Evolutionary conservation across 164 flowering plant genomes (phyloP), one percentile per base, ranked within the genome.

Genomic region (Amborella trichopoda): DNA sequence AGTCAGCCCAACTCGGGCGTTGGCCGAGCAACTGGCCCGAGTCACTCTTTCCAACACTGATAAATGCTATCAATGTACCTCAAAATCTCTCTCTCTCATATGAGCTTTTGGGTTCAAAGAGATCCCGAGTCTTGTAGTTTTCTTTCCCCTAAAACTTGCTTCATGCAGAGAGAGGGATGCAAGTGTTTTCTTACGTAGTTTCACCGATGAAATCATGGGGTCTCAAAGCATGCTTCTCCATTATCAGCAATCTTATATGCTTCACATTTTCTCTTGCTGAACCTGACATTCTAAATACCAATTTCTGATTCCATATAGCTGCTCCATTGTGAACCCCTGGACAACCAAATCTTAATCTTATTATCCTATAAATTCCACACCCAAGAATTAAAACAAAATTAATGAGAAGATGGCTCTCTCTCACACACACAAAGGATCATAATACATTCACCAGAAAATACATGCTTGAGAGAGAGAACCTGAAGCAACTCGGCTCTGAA

Each of bases 251-350:
- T 55, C 73, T 72, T 9, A 89, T 65, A 46, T 78, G 69, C 32
- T 49, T 59, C 49, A 65, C 13, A 14, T 46, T 54, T 55, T 53
- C 55, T 72, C 72, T 62, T 10, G 69, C 68, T 2, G 56, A 48
- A 1, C 26, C 9, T 24, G 81, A 54, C 39, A 69, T 55, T 23
- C 64, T 68, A 51, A 85, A 75, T 17, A 20, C 32, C 27, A 85
- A 67, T 55, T 80, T 82, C 61, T 82, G 71, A 32, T 89, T 89
- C 95, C 97, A 85, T 28, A 44, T 49, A 22, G 70, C 68, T 48
- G 67, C 60, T 20, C 59, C 66, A 48, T 50, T 60, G 53, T 71
- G 64, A 44, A n/a, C n/a, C n/a, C 73, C 95, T 89, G 73, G 60
- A 54, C 21, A 42, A 42, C 14, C 14, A 40, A 52, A 24, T 40